phyloP scores from a whole-genome alignment of 371 early-diverging fungal species.

The Phascolomyces articulosus region DNA sequence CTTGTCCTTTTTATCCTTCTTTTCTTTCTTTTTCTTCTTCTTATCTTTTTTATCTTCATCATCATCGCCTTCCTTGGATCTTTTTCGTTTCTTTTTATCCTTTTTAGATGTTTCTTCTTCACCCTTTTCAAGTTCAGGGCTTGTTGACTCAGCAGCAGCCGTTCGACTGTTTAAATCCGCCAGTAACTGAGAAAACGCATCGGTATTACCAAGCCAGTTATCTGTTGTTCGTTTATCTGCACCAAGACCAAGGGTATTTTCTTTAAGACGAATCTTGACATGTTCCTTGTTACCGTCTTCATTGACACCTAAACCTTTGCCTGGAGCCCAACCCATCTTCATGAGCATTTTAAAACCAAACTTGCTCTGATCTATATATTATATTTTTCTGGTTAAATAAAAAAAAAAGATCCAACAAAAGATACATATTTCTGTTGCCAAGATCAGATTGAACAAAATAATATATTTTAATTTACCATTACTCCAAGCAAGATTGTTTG shows the following conservation, averaged over 20 bases:
- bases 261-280: slow-evolving; percentile 81
- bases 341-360: slow-evolving; percentile 90
- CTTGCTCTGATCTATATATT: slow-evolving; percentile 70
- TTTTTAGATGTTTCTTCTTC: slow-evolving; percentile 27
- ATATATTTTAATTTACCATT: slow-evolving; percentile 54
- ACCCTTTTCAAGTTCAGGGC: slow-evolving; percentile 28
- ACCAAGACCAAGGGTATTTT: slow-evolving; percentile 85
- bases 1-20: slow-evolving; percentile 17
- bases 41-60: slow-evolving; percentile 36
- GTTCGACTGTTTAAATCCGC: slow-evolving; percentile 68
- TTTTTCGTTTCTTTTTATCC: slow-evolving; percentile 29
- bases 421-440: too few species aligned
- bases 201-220: slow-evolving; percentile 94
- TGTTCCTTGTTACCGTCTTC: slow-evolving; percentile 83
- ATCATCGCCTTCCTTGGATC: slow-evolving; percentile 43
- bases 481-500: slow-evolving; percentile 90
- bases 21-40: slow-evolving; percentile 25
- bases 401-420: not conserved
- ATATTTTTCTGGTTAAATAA: not conserved
- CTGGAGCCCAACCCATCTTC: slow-evolving; percentile 96
- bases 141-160: slow-evolving; percentile 16
- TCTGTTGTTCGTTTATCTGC: slow-evolving; percentile 84
- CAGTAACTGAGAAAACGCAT: slow-evolving; percentile 86
- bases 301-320: slow-evolving; percentile 90
- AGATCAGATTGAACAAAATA: not conserved